Conservation (phyloP, 371 early-diverging fungal genomes). For the Umbelopsis sp. region DNA sequence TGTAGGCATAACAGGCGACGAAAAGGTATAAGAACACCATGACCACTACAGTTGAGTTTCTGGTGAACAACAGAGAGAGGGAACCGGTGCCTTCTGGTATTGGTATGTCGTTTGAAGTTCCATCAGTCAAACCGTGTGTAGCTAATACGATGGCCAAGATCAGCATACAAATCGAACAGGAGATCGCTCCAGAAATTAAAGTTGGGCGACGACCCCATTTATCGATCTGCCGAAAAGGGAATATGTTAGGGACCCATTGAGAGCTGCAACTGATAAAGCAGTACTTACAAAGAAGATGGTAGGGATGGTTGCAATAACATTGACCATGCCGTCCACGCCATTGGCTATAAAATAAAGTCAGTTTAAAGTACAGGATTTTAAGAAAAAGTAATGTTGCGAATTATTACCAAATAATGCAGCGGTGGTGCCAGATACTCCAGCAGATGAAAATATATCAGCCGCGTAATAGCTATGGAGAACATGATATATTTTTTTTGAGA, state of each 20-base stretch:
- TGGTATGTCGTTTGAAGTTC: slow-evolving; percentile 21
- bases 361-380: neutral
- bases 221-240: slow-evolving; percentile 50
- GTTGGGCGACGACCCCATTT: slow-evolving; percentile 68
- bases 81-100: slow-evolving; percentile 13
- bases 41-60: slow-evolving; percentile 53
- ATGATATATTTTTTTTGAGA: no score
- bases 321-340: slow-evolving; percentile 71
- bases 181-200: slow-evolving; percentile 55
- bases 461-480: slow-evolving; percentile 56
- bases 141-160: slow-evolving; percentile 58
- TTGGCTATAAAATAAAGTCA: slow-evolving; percentile 50
- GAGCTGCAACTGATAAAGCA: no score
- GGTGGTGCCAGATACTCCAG: slow-evolving; percentile 57
- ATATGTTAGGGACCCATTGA: no score
- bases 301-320: slow-evolving; percentile 71
- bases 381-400: neutral
- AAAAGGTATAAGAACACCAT: slow-evolving; percentile 74
- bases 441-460: slow-evolving; percentile 67
- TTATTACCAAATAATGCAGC: slow-evolving; percentile 53
- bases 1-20: slow-evolving; percentile 77
- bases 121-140: slow-evolving; percentile 39
- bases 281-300: slow-evolving; percentile 72
- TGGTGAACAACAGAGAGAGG: slow-evolving; percentile 33
- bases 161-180: slow-evolving; percentile 46